phyloP scores from a whole-genome alignment of 176 grass and related monocot species.

The Ampelocalamus luodianensis region DNA sequence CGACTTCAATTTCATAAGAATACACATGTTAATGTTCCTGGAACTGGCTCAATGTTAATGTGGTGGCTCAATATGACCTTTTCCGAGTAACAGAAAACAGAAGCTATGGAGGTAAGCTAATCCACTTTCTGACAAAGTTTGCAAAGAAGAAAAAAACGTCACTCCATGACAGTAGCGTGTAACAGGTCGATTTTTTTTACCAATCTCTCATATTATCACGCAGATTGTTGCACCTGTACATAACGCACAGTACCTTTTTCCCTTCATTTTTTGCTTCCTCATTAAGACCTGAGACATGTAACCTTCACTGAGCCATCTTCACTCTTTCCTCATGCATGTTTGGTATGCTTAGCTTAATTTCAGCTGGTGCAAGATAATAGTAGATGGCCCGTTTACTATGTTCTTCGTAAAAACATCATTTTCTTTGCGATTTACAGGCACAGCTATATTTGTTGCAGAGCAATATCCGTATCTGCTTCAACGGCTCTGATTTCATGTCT shows the following conservation, averaged over 20 bases:
- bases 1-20: no score
- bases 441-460: neutral
- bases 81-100: neutral
- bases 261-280: neutral
- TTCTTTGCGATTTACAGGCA: neutral
- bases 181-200: neutral
- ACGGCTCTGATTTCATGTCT: conserved; percentile 32
- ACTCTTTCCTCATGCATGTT: conserved; percentile 3
- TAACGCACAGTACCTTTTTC: neutral
- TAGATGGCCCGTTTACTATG: conserved; percentile 4
- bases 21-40: neutral
- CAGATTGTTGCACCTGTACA: neutral
- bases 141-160: neutral
- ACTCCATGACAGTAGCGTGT: neutral
- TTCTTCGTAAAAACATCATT: neutral
- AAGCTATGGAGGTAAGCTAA: neutral
- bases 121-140: neutral
- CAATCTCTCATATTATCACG: neutral
- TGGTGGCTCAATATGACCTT: neutral
- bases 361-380: neutral
- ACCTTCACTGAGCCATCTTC: neutral
- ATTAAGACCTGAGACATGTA: neutral
- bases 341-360: conserved; percentile 6
- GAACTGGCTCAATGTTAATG: neutral
- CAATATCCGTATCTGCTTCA: conserved; percentile 21